These are phyloP conservation scores for Phytopythium cucurbitacearum DNA, from an alignment of 352 stramenopile genomes.

Conservation along the genomic window DNA sequence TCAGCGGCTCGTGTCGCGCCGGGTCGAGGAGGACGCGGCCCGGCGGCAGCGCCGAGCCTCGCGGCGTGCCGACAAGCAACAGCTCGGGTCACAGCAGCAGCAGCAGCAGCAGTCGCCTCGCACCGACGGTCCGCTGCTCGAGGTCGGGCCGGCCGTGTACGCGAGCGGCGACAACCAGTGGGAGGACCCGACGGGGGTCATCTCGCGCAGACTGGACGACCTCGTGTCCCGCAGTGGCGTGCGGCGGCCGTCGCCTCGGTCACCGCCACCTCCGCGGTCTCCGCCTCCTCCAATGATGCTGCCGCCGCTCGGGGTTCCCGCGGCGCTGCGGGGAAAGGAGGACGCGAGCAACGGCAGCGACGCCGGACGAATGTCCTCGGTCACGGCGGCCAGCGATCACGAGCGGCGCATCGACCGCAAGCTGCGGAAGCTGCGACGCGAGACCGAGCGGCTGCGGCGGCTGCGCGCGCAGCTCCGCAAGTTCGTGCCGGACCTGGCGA, in stretches of 20 bases:
- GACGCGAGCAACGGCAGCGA: background rate
- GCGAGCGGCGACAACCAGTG: conserved; percentile 3
- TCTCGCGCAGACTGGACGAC: conserved; percentile 14
- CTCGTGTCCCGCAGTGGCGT: conserved; percentile 1
- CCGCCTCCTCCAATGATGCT: conserved; percentile 8
- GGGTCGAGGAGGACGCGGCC: conserved; percentile 27
- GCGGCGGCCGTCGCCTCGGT: conserved; percentile 12
- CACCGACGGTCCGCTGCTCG: background rate
- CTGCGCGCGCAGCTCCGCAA: conserved; percentile 42
- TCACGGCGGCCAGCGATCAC: conserved; percentile 23
- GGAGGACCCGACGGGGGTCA: conserved; percentile 7
- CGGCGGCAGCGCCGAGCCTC: conserved; percentile 12
- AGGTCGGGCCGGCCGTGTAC: conserved; percentile 5
- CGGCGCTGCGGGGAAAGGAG: background rate
- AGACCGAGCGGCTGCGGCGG: conserved; percentile 31
- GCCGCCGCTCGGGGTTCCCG: conserved; percentile 17
- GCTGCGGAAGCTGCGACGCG: conserved; percentile 34
- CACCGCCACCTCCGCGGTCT: conserved; percentile 6
- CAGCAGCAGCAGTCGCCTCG: background rate
- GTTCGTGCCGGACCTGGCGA: conserved; percentile 41
- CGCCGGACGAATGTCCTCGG: conserved; percentile 11
- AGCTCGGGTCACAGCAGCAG: background rate
- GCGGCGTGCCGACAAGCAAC: background rate
- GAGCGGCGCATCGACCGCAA: conserved; percentile 42
- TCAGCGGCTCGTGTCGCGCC: conserved; percentile 44